Conservation (phyloP, 345 rosid species). For the Melaleuca quinquenervia region DNA sequence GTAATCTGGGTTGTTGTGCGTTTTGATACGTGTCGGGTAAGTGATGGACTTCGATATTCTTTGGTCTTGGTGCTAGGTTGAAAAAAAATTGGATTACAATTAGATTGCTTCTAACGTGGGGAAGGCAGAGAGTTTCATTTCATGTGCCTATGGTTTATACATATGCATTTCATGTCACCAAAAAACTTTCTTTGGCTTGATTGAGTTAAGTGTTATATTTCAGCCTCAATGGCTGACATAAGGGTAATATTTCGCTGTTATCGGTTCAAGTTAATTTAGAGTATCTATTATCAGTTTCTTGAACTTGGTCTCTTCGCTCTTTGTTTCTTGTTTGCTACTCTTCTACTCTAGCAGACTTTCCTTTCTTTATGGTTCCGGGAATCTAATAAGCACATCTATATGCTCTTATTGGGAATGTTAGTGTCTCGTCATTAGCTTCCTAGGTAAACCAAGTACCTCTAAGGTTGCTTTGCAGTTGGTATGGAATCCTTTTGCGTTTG, state of each 20-base stretch:
- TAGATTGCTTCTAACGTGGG: not conserved
- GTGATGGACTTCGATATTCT: not conserved
- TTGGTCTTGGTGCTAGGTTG: not conserved
- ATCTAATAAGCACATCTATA: not conserved
- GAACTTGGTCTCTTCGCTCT: not conserved
- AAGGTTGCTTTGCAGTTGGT: not conserved
- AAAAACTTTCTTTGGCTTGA: not conserved
- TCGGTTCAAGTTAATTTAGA: not conserved
- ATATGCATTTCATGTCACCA: not conserved
- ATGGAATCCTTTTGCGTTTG: conserved; percentile 7
- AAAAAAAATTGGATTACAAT: not conserved
- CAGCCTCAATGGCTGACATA: not conserved
- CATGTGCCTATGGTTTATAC: not conserved
- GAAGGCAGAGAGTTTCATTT: not conserved
- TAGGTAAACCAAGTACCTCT: not conserved
- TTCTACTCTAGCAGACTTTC: not conserved
- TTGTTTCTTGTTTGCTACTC: not conserved
- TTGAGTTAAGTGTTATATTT: not conserved
- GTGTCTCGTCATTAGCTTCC: not conserved
- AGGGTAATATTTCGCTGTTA: not conserved
- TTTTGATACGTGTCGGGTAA: not conserved
- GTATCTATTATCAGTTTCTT: not conserved
- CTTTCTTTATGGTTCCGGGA: not conserved
- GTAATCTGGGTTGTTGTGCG: not conserved
- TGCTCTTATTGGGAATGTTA: not conserved